Percentiles rank a stretch among this genome's conserved stretches.
Evolutionary conservation across 2,329 filamentous ascomycete species (phyloP).

Genomic region (Dothiorella sarmentorum): DNA sequence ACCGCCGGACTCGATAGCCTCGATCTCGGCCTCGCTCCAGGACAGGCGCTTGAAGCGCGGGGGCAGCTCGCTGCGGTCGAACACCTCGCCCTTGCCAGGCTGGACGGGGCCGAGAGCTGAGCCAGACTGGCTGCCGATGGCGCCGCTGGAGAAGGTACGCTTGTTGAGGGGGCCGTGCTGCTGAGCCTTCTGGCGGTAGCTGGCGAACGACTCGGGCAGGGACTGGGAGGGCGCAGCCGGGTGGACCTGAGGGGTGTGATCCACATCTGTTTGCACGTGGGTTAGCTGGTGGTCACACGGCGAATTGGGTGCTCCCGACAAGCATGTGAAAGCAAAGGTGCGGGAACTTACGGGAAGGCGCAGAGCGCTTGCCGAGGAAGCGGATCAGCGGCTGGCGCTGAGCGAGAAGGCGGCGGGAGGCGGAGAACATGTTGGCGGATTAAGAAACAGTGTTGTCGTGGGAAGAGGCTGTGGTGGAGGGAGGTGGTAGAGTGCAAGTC

Average conservation of each 20-base stretch:
- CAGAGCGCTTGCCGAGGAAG: slow-evolving; percentile 49
- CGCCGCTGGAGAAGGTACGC: slow-evolving; percentile 32
- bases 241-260: slow-evolving; percentile 71
- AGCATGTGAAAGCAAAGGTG: slow-evolving; percentile 8
- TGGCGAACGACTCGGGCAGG: slow-evolving; percentile 68
- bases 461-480: not conserved
- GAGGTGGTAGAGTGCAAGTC: not conserved
- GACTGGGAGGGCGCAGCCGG: slow-evolving; percentile 64
- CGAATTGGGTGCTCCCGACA: slow-evolving; percentile 17
- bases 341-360: slow-evolving; percentile 40
- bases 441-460: not conserved
- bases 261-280: slow-evolving; percentile 54
- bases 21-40: slow-evolving; percentile 81
- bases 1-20: slow-evolving; percentile 90
- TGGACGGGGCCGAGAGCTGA: slow-evolving; percentile 68
- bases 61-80: slow-evolving; percentile 87
- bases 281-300: slow-evolving; percentile 4
- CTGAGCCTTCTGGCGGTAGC: slow-evolving; percentile 73
- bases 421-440: slow-evolving; percentile 38
- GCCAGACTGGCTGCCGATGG: slow-evolving; percentile 62
- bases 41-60: slow-evolving; percentile 72
- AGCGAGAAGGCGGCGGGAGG: slow-evolving; percentile 44
- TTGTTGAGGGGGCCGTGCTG: slow-evolving; percentile 68
- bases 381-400: slow-evolving; percentile 51
- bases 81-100: slow-evolving; percentile 71